Conservation (phyloP, 2,329 filamentous ascomycete species). For the Microcyclosporella mali region DNA sequence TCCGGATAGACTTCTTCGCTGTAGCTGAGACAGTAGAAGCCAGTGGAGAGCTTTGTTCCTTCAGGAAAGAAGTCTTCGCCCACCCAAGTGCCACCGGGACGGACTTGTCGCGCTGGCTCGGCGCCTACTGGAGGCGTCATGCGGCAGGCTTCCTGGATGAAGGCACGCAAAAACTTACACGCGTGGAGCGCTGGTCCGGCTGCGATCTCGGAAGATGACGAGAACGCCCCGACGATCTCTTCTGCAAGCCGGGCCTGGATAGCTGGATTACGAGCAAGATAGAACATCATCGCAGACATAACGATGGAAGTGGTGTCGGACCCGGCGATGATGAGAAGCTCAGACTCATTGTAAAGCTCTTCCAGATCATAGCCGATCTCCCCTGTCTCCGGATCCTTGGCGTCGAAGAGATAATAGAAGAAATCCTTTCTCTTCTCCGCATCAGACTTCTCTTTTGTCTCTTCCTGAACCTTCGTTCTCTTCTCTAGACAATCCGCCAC, state of each 20-base stretch:
- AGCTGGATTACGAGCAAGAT: constrained; percentile 24
- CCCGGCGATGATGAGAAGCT: constrained; percentile 20
- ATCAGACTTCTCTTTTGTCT: constrained; percentile 5
- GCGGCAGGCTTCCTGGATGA: constrained; percentile 42
- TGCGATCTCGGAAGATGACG: constrained; percentile 23
- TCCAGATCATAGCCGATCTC: constrained; percentile 11
- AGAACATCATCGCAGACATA: constrained; percentile 29
- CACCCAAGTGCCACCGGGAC: constrained; percentile 23
- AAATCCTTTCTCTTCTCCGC: constrained; percentile 8
- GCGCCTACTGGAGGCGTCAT: constrained; percentile 37
- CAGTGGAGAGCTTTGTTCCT: constrained; percentile 25
- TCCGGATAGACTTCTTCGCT: constrained; percentile 27
- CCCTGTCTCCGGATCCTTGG: constrained; percentile 21
- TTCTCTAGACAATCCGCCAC: constrained; percentile 37
- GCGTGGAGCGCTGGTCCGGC: constrained; percentile 26
- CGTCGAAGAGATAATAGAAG: constrained; percentile 21
- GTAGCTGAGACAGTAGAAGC: constrained; percentile 28
- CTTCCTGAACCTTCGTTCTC: constrained; percentile 32
- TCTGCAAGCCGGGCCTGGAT: constrained; percentile 24
- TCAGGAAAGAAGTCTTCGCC: constrained; percentile 27
- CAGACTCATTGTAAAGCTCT: constrained; percentile 18
- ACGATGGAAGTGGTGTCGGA: constrained; percentile 28
- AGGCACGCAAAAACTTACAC: constrained; percentile 38
- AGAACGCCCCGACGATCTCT: constrained; percentile 32
- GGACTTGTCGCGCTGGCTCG: constrained; percentile 28